Base-by-base conservation (phyloP, 345 rosid species). In the Toxicodendron radicans region DNA sequence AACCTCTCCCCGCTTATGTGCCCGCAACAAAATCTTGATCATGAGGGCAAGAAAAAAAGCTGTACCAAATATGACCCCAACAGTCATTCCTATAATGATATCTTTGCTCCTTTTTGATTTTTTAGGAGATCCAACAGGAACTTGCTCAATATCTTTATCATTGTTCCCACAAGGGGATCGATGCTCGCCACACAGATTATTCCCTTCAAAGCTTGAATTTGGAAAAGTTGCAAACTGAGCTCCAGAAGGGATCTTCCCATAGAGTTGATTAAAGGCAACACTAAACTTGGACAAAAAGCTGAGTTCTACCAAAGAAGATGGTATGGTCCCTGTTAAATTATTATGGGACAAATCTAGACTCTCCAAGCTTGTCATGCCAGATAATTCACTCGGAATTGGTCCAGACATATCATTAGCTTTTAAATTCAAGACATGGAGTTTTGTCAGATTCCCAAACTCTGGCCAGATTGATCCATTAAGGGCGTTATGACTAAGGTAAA, bases 211-310 rank as follows among this genome's bases (percentile, higher is more conserved):
- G 83, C 98, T 92, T 56, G 97, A 84, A 76, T 84, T 88, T 5
- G 95, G 92, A 53, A 94, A 94, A 43, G 90, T 90, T 65, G 49
- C 81, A 79, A 94, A 91, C 79, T 94, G 98, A 71, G 87, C 85
- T 70, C 85, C 90, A 0, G 72, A 68, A 17, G 98, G 97, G 20
- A 93, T 86, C 49, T 16, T 75, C 54, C 98, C 98, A 1, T 53
- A 64, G 12, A 91, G 86, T 7, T 68, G 78, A 81, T 91, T 93
- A 73, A 73, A 16, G 16, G 96, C 93, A 17, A 89, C 92, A 12
- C 71, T 87, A 43, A 91, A 91, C 30, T 71, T 73, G 6, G 96
- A 89, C 30, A 91, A 74, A 83, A 91, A 91, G 46, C 81, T 64
- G 27, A 88, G 91, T 0, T 30, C 61, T 35, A 68, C 80, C 16